phyloP scores from a whole-genome alignment of 495 filamentous ascomycete species.

The Cercophora samala region DNA sequence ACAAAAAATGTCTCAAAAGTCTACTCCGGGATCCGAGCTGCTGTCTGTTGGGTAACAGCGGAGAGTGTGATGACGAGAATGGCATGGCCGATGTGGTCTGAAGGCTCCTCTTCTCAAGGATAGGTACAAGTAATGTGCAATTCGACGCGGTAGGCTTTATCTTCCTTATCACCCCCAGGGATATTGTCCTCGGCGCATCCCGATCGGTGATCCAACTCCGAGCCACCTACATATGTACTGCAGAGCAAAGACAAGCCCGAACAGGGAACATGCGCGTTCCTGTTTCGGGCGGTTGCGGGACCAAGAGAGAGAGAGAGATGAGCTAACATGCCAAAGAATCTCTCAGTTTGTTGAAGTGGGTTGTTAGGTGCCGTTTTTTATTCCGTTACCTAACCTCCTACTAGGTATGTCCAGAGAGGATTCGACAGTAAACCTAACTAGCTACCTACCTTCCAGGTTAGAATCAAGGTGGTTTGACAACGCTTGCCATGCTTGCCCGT shows the following conservation, averaged over 20 bases:
- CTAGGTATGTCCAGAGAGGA: too few species aligned
- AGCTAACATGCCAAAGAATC: not conserved
- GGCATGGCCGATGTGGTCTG: not conserved
- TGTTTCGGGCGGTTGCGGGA: too few species aligned
- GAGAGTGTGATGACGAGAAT: too few species aligned
- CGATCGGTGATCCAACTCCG: not conserved
- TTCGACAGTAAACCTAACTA: too few species aligned
- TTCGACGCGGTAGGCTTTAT: too few species aligned
- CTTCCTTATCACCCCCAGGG: too few species aligned
- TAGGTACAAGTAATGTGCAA: not conserved
- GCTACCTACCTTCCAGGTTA: too few species aligned
- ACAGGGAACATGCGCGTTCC: not conserved
- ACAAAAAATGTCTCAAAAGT: not conserved
- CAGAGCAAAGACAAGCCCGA: not conserved
- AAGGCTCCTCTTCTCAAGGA: not conserved
- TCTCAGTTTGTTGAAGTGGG: not conserved
- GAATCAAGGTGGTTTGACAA: not conserved
- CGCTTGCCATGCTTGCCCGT: too few species aligned
- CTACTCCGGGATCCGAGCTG: not conserved
- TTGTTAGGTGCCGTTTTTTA: not conserved
- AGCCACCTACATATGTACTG: not conserved
- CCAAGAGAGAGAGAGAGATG: not conserved
- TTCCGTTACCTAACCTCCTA: too few species aligned
- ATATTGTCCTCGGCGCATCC: not conserved
- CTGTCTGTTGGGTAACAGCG: not conserved